Conservation (phyloP, 2,329 filamentous ascomycete species). For the Lecanicillium sp. region DNA sequence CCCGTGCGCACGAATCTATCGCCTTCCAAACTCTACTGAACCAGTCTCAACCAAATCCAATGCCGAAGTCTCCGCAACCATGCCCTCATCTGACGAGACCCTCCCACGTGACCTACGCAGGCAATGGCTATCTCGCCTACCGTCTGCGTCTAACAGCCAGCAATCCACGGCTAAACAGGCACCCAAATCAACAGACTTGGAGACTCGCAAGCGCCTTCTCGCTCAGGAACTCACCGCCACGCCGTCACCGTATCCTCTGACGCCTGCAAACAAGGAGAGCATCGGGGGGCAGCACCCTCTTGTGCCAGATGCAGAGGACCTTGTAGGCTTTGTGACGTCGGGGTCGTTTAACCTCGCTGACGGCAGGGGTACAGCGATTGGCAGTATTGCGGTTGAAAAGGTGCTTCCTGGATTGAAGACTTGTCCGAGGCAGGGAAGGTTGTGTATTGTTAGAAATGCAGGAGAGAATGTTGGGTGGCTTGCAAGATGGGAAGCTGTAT, state of each 20-base stretch:
- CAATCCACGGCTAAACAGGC: constrained; percentile 2
- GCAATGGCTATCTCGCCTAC: constrained; percentile 61
- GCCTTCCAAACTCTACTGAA: constrained; percentile 45
- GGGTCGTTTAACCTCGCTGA: constrained; percentile 74
- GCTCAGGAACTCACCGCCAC: constrained; percentile 39
- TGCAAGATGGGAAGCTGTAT: constrained; percentile 66
- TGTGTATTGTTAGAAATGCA: constrained; percentile 76
- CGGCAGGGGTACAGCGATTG: constrained; percentile 69
- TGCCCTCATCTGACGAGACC: constrained; percentile 18
- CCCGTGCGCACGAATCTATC: constrained; percentile 75
- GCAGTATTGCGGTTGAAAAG: constrained; percentile 54
- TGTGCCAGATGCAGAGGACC: constrained; percentile 64
- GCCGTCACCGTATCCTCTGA: constrained; percentile 21
- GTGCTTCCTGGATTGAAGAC: constrained; percentile 31
- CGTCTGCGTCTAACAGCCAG: constrained; percentile 12
- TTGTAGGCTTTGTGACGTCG: constrained; percentile 85
- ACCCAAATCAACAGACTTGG: constrained; percentile 19
- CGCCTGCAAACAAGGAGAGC: constrained; percentile 26
- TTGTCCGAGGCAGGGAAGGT: constrained; percentile 32
- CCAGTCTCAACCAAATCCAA: constrained; percentile 19
- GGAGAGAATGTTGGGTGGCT: constrained; percentile 74
- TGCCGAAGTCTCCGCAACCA: constrained; percentile 38
- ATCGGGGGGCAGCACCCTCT: constrained; percentile 54
- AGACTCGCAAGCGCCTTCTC: constrained; percentile 33
- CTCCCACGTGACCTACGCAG: constrained; percentile 46